Evolutionary conservation across 257 asterid species (phyloP).

Genomic region (Solanum bukasovii): DNA sequence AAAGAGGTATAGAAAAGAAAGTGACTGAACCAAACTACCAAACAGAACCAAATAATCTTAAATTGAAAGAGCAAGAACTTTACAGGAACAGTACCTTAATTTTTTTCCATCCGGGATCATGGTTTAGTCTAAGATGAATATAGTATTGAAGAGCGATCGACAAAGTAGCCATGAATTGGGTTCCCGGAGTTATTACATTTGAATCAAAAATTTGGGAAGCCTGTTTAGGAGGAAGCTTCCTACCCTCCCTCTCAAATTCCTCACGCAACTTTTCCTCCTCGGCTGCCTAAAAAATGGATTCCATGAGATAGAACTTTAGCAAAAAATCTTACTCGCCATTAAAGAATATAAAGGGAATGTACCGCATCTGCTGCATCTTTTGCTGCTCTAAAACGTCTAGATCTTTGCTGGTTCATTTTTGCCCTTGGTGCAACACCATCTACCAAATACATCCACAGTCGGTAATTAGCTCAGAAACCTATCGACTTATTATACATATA

Average conservation of each 20-base stretch:
- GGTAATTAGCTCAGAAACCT: not conserved
- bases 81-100: slow-evolving; percentile 31
- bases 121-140: slow-evolving; percentile 15
- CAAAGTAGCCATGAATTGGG: slow-evolving; percentile 40
- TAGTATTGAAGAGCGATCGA: slow-evolving; percentile 26
- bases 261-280: slow-evolving; percentile 25
- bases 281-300: slow-evolving; percentile 25
- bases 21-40: not conserved
- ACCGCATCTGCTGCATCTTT: slow-evolving; percentile 31
- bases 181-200: slow-evolving; percentile 57
- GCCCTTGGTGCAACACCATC: slow-evolving; percentile 81
- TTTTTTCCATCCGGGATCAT: slow-evolving; percentile 35
- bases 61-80: not conserved
- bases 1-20: not conserved
- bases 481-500: not conserved
- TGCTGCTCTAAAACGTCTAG: slow-evolving; percentile 41
- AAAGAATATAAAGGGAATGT: not conserved
- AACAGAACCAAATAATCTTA: not conserved
- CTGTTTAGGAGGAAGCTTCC: slow-evolving; percentile 23
- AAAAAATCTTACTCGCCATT: not conserved
- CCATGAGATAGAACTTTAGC: not conserved
- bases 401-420: slow-evolving; percentile 52
- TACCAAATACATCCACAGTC: slow-evolving; percentile 3
- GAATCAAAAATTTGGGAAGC: slow-evolving; percentile 42
- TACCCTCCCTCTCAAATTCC: slow-evolving; percentile 36